Base-by-base conservation (phyloP, 768 basidiomycete species). In the Holtermannia corniformis region DNA sequence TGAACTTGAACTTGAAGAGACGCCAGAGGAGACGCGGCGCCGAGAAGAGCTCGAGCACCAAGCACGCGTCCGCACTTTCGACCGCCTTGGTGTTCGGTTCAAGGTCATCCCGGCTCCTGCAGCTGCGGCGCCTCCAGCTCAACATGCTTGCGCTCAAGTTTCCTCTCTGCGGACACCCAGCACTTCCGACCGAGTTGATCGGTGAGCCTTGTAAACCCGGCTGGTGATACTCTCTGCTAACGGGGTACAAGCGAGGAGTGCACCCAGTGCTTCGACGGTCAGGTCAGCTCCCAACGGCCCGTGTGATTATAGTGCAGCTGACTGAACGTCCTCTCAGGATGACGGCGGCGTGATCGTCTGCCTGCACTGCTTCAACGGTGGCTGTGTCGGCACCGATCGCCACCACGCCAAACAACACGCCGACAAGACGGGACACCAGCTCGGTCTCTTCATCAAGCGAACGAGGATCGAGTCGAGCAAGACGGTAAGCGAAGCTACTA, bases 191-290 rank as follows among this genome's bases (percentile, higher is more conserved):
- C 66, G 65, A 50, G 66, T 68, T 22, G 62, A 65, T 27, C 54
- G 66, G 66, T 68, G 28, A 44, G 66, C 40, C 52, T 3, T 14
- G 23, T 22, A n/a, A 37, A 16, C 23, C 12, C n/a, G 25, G 41
- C 14, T 23, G 19, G 22, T 24, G 26, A n/a, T n/a, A n/a, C 26
- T 44, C 5, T 10, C 14, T n/a, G 44, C 52, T 60, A 55, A 62
- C 37, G 16, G 5, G 41, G 20, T 13, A 37, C n/a, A 21, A 71
- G 91, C 5, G 89, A 95, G 73, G 92, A 97, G 72, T 99, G 93
- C 66, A 95, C 92, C 0, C 90, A 92, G 54, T 99, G 93, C 67
- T 99, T 96, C 68, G 92, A 96, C 72, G 82, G n/a, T n/a, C n/a
- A n/a, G n/a, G n/a, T n/a, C n/a, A n/a, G n/a, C n/a, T n/a, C 81